A percentile compares a stretch with the other conserved stretches of the same genome.
Evolutionary conservation across 2,329 filamentous ascomycete species (phyloP).

Genomic region (Onygena corvina): DNA sequence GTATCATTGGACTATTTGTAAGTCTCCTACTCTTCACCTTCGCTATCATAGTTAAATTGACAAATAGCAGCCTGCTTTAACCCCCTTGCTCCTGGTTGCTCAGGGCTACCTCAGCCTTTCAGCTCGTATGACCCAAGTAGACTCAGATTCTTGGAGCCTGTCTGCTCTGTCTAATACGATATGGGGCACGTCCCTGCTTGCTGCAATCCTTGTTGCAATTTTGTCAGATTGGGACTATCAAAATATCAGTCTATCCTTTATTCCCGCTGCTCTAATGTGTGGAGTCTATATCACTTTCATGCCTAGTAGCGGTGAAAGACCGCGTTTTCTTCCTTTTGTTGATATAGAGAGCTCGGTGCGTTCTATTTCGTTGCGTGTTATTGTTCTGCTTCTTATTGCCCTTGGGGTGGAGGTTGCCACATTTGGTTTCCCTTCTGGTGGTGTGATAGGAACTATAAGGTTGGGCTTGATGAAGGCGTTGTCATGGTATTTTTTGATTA

Average conservation of each 20-base stretch:
- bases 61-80: constrained; percentile 22
- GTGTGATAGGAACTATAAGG: background rate
- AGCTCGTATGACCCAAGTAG: background rate
- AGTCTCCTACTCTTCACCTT: background rate
- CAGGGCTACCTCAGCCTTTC: constrained; percentile 17
- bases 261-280: constrained; percentile 23
- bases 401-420: constrained; percentile 2
- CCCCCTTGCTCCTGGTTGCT: constrained; percentile 23
- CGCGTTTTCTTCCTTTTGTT: constrained; percentile 3
- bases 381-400: background rate
- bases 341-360: constrained; percentile 4
- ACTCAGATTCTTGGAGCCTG: constrained; percentile 12
- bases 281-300: constrained; percentile 21
- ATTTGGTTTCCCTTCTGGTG: constrained; percentile 5
- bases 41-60: background rate
- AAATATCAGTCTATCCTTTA: constrained; percentile 19
- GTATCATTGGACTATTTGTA: constrained; percentile 10
- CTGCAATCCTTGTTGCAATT: constrained; percentile 18
- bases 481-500: constrained; percentile 11
- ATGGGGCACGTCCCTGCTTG: constrained; percentile 18
- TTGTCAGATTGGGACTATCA: constrained; percentile 24
- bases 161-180: constrained; percentile 16
- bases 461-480: constrained; percentile 4
- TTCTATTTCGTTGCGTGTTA: constrained; percentile 10
- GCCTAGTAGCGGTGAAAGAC: constrained; percentile 4